These are phyloP conservation scores for Plasmodium inui DNA, from an alignment of 169 alveolate species.

Conservation along the genomic window DNA sequence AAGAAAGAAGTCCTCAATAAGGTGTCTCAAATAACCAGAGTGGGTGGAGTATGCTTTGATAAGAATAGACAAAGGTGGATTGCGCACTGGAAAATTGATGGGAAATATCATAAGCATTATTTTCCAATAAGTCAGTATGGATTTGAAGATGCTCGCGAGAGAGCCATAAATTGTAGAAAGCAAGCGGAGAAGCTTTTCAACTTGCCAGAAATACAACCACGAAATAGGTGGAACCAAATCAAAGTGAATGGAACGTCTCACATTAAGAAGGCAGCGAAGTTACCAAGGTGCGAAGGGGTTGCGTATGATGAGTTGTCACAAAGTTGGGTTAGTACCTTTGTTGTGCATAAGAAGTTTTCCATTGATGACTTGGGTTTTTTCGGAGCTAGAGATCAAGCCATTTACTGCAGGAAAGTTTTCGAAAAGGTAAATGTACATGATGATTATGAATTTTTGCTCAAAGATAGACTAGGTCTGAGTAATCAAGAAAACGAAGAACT, in stretches of 20 bases:
- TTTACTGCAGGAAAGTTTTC: constrained; percentile 63
- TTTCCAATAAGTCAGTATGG: constrained; percentile 75
- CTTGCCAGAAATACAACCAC: constrained; percentile 73
- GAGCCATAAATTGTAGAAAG: constrained; percentile 72
- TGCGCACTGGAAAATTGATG: constrained; percentile 75
- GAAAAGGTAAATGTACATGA: constrained; percentile 52
- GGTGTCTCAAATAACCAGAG: constrained; percentile 73
- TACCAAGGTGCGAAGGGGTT: constrained; percentile 74
- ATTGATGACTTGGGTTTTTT: constrained; percentile 68
- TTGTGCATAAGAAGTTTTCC: constrained; percentile 73
- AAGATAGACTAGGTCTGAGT: constrained; percentile 46
- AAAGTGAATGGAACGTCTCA: constrained; percentile 66
- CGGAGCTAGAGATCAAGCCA: constrained; percentile 63
- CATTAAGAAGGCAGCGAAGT: constrained; percentile 53
- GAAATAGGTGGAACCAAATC: constrained; percentile 68
- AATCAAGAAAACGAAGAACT: constrained; percentile 61
- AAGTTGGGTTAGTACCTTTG: constrained; percentile 76
- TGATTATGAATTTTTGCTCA: constrained; percentile 54
- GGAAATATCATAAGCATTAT: constrained; percentile 72
- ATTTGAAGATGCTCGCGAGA: constrained; percentile 68
- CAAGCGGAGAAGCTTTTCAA: constrained; percentile 71
- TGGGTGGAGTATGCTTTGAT: constrained; percentile 75
- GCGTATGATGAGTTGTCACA: constrained; percentile 72
- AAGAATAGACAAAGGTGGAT: constrained; percentile 75
- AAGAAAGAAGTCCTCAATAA: constrained; percentile 68